These are phyloP conservation scores for Saccharomycopsis amapae DNA, from an alignment of 805 yeast genomes.

Conservation along the genomic window DNA sequence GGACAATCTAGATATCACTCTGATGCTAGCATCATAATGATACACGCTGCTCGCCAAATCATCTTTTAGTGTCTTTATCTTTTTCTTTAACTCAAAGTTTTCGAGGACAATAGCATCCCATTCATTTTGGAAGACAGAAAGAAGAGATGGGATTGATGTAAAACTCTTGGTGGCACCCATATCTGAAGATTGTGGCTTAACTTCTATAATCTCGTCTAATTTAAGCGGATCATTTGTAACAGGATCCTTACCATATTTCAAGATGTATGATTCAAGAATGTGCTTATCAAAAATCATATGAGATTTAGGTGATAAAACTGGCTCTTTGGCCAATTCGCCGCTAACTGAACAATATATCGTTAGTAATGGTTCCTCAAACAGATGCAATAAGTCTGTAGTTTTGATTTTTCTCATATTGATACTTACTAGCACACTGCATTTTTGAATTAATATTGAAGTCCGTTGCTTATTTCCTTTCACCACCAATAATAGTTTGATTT, in stretches of 20 bases:
- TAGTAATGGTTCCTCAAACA: too few relatives aligned
- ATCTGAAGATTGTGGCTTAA: conserved; percentile 30
- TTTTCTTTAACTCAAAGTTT: conserved; percentile 67
- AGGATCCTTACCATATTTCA: conserved; percentile 70
- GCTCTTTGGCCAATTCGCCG: conserved; percentile 60
- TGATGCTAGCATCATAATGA: conserved; percentile 83
- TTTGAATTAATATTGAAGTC: background rate
- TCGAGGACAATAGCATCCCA: conserved; percentile 88
- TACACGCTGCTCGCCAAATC: conserved; percentile 74
- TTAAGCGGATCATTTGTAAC: conserved; percentile 55
- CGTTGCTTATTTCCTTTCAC: too few relatives aligned
- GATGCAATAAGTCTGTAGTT: too few relatives aligned
- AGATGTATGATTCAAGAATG: conserved; percentile 53
- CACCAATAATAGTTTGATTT: too few relatives aligned
- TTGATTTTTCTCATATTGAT: too few relatives aligned
- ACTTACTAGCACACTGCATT: conserved; percentile 1
- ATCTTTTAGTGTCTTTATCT: conserved; percentile 54
- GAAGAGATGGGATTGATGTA: conserved; percentile 65
- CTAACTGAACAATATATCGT: conserved; percentile 37
- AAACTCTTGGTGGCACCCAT: conserved; percentile 18
- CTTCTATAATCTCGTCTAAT: conserved; percentile 48
- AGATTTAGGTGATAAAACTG: conserved; percentile 71
- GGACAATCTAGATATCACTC: conserved; percentile 73
- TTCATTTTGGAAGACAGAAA: conserved; percentile 74
- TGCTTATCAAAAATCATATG: conserved; percentile 62